Evolutionary conservation across 108 stramenopile genomes (phyloP).

Genomic region (Nitzschia sp.): DNA sequence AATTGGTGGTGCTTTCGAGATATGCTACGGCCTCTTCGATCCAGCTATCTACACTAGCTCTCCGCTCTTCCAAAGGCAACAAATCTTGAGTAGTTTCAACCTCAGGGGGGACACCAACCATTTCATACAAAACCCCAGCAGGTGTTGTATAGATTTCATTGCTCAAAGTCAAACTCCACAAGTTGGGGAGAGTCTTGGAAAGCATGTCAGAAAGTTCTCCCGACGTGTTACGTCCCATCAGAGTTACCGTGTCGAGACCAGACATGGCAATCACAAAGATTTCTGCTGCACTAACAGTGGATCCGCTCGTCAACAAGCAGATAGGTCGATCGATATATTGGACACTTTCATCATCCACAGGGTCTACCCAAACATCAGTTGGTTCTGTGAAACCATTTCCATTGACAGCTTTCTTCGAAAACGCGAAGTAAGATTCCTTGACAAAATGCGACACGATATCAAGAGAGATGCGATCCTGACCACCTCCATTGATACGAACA

Average conservation of each 20-base stretch:
- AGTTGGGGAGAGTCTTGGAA: not conserved
- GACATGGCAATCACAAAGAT: conserved; percentile 11
- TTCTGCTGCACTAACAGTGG: conserved; percentile 18
- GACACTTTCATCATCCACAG: not conserved
- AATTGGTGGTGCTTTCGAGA: no score
- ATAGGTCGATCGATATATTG: not conserved
- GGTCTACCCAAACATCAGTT: not conserved
- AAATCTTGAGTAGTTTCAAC: not conserved
- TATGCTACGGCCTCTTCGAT: not conserved
- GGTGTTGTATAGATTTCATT: conserved; percentile 1
- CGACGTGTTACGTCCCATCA: conserved; percentile 1
- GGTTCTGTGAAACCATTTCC: not conserved
- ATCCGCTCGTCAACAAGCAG: not conserved
- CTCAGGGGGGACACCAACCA: conserved; percentile 6
- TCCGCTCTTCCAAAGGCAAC: not conserved
- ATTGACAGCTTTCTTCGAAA: not conserved
- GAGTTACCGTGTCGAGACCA: conserved; percentile 1
- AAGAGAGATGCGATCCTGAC: not conserved
- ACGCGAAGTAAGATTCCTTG: not conserved
- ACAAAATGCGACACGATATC: conserved; percentile 1
- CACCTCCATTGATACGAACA: conserved; percentile 14
- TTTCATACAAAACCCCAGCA: conserved; percentile 3
- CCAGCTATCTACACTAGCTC: conserved; percentile 2
- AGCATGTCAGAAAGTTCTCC: conserved; percentile 15
- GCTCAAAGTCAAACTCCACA: conserved; percentile 1